These are phyloP conservation scores for Macrolepiota fuliginosa DNA, from an alignment of 768 basidiomycete species.

Conservation along the genomic window DNA sequence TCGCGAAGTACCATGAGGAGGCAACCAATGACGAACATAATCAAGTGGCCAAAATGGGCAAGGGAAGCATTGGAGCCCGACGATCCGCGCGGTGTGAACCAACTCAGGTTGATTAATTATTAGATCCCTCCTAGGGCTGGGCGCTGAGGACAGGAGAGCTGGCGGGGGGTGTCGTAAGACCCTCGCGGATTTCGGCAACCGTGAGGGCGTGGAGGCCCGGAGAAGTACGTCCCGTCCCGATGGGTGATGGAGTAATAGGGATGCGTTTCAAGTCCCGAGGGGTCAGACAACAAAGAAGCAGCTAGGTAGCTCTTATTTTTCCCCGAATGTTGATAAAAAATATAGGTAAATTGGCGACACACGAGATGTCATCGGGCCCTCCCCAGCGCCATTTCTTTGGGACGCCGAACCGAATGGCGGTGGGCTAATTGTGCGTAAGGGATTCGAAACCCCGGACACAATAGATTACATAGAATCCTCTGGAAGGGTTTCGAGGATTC, in stretches of 20 bases:
- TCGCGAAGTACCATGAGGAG: background rate
- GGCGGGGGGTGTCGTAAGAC: background rate
- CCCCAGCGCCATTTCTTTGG: background rate
- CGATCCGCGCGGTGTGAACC: background rate
- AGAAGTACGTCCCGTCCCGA: background rate
- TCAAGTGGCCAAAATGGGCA: background rate
- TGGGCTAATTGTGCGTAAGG: background rate
- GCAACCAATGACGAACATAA: background rate
- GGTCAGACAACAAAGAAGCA: background rate
- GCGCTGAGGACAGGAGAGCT: background rate
- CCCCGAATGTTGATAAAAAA: background rate
- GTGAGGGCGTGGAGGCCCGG: background rate
- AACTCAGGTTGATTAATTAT: too few relatives aligned
- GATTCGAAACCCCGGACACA: background rate
- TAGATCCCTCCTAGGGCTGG: background rate
- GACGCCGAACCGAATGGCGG: background rate
- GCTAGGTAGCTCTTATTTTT: background rate
- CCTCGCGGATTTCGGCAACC: background rate
- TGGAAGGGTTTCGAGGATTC: background rate
- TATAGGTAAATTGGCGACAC: background rate
- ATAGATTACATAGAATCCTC: background rate
- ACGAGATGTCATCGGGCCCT: background rate
- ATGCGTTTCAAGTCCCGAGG: background rate
- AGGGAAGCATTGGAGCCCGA: background rate
- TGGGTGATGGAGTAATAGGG: background rate